Evolutionary conservation across 257 asterid genomes (phyloP), one percentile per base, ranked within the genome.

Genomic region (Nemophila menziesii): DNA sequence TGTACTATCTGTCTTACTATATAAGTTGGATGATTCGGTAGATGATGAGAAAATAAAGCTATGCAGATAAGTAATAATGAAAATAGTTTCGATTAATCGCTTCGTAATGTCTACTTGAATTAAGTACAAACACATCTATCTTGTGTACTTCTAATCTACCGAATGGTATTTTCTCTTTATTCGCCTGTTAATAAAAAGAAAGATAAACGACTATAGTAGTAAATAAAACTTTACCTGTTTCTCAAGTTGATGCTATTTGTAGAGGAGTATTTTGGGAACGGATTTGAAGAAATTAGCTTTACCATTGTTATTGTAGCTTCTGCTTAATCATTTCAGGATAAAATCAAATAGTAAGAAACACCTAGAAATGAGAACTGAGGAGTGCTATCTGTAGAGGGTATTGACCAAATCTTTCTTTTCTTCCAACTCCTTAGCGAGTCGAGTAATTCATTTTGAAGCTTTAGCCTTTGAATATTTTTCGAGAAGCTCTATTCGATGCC

Each of bases 1-100:
- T 90, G 98, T 69, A 90, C 98, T 16, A 90, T 80, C 63, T 80
- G 96, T 39, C 96, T 96, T 3, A 90, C 72, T 0, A 85, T 81
- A 24, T 78, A 79, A 67, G 54, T 64, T 5, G 94, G 82, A 19
- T 87, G 78, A 40, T 41, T 72, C 8, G 82, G 79, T 55, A 80
- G 98, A 61, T 69, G 92, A 51, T 79, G 82, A 2, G 85, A 60
- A 33, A 81, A 85, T 53, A 90, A 50, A 51, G 96, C 93, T 22
- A 85, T 5, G 87, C 56, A 46, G 98, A 90, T 20, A 90, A 93
- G 63, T 69, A 90, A 33, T 90, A 90, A 52, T 66, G 68, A 37
- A 84, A 75, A 69, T 58, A 68, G 72, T 54, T 71, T n/a, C 96
- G 84, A 24, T 67, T 78, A 56, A 85, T 79, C 5, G 98, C 98